phyloP scores from a whole-genome alignment of 2,329 filamentous ascomycete genomes.

The Alternaria rosae region DNA sequence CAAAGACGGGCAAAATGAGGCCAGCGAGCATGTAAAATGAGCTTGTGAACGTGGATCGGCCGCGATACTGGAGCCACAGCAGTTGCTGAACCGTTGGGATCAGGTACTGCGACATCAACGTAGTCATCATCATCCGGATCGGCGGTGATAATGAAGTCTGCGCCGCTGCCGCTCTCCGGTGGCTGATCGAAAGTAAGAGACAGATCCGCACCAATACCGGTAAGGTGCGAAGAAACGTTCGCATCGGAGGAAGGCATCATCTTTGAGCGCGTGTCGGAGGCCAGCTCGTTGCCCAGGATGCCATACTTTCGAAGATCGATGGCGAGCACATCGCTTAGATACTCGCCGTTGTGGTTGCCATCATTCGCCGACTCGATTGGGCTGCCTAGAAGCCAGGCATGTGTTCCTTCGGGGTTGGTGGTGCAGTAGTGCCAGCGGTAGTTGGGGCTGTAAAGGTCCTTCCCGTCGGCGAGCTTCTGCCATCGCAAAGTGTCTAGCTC shows the following conservation, averaged over 20 bases:
- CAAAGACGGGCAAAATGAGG: constrained; percentile 94
- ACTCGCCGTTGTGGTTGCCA: constrained; percentile 81
- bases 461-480: constrained; percentile 93
- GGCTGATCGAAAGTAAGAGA: constrained; percentile 86
- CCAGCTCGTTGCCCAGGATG: constrained; percentile 79
- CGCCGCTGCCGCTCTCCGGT: constrained; percentile 82
- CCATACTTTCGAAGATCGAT: constrained; percentile 93
- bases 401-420: constrained; percentile 92
- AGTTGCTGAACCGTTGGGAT: constrained; percentile 47
- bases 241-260: constrained; percentile 60
- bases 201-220: constrained; percentile 82
- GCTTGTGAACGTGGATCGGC: constrained; percentile 92
- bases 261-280: constrained; percentile 53
- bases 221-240: constrained; percentile 60
- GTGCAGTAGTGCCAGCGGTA: constrained; percentile 99
- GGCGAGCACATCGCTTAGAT: constrained; percentile 91
- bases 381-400: constrained; percentile 95
- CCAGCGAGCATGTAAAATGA: constrained; percentile 95
- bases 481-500: constrained; percentile 88
- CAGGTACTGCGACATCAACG: constrained; percentile 62
- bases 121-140: constrained; percentile 77
- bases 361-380: constrained; percentile 74
- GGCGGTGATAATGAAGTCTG: constrained; percentile 91
- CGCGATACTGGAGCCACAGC: constrained; percentile 62
- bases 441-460: constrained; percentile 89